Conservation (phyloP, 2,329 filamentous ascomycete genomes). For the Cordyceps pruinosa region DNA sequence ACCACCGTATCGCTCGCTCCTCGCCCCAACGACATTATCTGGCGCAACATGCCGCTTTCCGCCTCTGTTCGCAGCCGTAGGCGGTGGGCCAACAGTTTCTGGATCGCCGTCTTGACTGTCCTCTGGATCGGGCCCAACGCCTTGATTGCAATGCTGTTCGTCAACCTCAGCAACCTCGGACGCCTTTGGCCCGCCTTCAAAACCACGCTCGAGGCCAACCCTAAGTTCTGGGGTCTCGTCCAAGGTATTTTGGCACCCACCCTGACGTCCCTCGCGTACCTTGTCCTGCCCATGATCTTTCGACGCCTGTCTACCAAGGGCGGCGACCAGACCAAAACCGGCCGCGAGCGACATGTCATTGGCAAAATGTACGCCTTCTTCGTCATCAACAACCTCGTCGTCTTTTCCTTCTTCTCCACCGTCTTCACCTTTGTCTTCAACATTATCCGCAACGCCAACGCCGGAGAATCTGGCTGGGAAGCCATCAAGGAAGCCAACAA, state of each 20-base stretch:
- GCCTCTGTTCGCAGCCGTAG: slow-evolving; percentile 63
- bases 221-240: slow-evolving; percentile 71
- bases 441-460: slow-evolving; percentile 51
- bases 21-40: slow-evolving; percentile 85
- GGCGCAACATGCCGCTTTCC: slow-evolving; percentile 80
- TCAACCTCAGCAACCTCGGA: slow-evolving; percentile 76
- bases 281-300: slow-evolving; percentile 85
- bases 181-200: slow-evolving; percentile 73
- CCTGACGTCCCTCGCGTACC: slow-evolving; percentile 78
- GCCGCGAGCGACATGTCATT: slow-evolving; percentile 83
- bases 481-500: slow-evolving; percentile 51
- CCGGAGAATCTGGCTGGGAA: slow-evolving; percentile 56
- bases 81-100: slow-evolving; percentile 72
- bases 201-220: slow-evolving; percentile 53
- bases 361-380: slow-evolving; percentile 93
- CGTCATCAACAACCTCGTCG: slow-evolving; percentile 90
- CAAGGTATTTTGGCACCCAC: slow-evolving; percentile 90
- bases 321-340: slow-evolving; percentile 87
- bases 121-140: slow-evolving; percentile 90
- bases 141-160: slow-evolving; percentile 86
- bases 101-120: slow-evolving; percentile 73
- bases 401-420: slow-evolving; percentile 87
- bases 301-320: slow-evolving; percentile 74
- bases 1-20: slow-evolving; percentile 74
- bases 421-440: slow-evolving; percentile 66